Percentiles rank a stretch among this genome's conserved stretches.
Conservation (phyloP, 1,284 basidiomycete genomes). For the Butyriboletus appendiculatus region DNA sequence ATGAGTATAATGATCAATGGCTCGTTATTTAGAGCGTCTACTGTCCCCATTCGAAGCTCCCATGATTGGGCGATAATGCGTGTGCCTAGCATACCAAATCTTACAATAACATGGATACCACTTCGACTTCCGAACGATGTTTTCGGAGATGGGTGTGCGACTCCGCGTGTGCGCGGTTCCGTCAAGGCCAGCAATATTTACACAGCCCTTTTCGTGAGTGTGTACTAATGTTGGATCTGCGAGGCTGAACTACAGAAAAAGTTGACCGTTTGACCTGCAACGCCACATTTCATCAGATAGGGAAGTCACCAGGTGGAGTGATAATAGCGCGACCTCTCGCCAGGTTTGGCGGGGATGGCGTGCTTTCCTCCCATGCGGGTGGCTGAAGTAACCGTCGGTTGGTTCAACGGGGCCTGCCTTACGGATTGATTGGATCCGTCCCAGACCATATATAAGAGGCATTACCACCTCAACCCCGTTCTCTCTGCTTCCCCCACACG, state of each 20-base stretch:
- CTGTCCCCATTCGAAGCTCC: neutral
- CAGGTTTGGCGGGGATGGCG: slow-evolving; percentile 23
- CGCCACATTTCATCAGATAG: neutral
- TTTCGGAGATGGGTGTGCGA: neutral
- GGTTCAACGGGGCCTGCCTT: neutral
- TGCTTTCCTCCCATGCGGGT: slow-evolving; percentile 29
- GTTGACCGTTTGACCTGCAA: neutral
- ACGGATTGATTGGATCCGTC: neutral
- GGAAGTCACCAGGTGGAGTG: no score
- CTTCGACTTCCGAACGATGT: neutral
- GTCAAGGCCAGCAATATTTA: no score
- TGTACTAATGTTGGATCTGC: neutral
- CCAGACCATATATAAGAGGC: slow-evolving; percentile 8
- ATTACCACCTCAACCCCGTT: neutral
- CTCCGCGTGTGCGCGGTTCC: neutral
- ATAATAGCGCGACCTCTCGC: slow-evolving; percentile 12
- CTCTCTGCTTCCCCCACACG: neutral
- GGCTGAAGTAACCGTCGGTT: neutral
- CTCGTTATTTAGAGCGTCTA: neutral
- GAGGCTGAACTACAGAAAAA: neutral
- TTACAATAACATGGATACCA: neutral
- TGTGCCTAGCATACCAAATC: neutral
- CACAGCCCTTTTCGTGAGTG: neutral
- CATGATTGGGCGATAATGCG: no score
- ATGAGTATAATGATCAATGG: neutral